Evolutionary conservation across 176 grass and related monocot species (phyloP).

Genomic region (Oryza meyeriana): DNA sequence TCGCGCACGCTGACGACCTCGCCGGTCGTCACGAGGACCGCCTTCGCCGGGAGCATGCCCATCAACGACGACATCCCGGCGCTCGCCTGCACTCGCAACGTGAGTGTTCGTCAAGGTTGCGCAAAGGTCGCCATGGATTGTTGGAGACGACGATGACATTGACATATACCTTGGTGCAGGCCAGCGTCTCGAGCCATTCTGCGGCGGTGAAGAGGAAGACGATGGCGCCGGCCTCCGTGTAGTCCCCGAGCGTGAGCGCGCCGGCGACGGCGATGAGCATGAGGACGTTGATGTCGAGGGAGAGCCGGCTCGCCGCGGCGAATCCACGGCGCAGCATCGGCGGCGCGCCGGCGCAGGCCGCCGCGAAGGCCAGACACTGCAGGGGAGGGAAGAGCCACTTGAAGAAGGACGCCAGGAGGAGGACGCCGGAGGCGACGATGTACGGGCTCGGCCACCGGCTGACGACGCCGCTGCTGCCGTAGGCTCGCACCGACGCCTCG

Average conservation of each 20-base stretch:
- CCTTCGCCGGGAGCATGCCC: slow-evolving; percentile 50
- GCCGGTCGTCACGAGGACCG: slow-evolving; percentile 39
- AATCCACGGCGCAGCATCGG: slow-evolving; percentile 43
- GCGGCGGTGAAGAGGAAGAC: slow-evolving; percentile 83
- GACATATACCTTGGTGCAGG: slow-evolving; percentile 41
- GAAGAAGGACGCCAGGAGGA: slow-evolving; percentile 51
- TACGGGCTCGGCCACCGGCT: slow-evolving; percentile 58
- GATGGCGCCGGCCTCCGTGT: slow-evolving; percentile 54
- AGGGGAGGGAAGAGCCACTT: slow-evolving; percentile 45
- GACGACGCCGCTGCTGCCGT: slow-evolving; percentile 33
- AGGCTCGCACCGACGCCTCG: slow-evolving; percentile 53
- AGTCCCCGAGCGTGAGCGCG: slow-evolving; percentile 50
- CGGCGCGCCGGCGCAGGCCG: slow-evolving; percentile 43
- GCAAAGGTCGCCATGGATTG: too few relatives aligned
- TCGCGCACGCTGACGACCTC: slow-evolving; percentile 40
- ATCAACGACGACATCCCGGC: slow-evolving; percentile 59
- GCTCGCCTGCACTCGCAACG: slow-evolving; percentile 34
- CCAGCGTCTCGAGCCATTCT: slow-evolving; percentile 77
- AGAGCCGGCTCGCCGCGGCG: slow-evolving; percentile 16
- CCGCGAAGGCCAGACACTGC: slow-evolving; percentile 46
- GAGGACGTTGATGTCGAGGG: slow-evolving; percentile 76
- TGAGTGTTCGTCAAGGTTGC: too few relatives aligned
- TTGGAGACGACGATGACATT: too few relatives aligned
- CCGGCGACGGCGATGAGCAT: slow-evolving; percentile 54
- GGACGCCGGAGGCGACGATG: slow-evolving; percentile 40